These are phyloP conservation scores for Eucalyptus fibrosa DNA, from an alignment of 345 rosid genomes.

Conservation along the genomic window DNA sequence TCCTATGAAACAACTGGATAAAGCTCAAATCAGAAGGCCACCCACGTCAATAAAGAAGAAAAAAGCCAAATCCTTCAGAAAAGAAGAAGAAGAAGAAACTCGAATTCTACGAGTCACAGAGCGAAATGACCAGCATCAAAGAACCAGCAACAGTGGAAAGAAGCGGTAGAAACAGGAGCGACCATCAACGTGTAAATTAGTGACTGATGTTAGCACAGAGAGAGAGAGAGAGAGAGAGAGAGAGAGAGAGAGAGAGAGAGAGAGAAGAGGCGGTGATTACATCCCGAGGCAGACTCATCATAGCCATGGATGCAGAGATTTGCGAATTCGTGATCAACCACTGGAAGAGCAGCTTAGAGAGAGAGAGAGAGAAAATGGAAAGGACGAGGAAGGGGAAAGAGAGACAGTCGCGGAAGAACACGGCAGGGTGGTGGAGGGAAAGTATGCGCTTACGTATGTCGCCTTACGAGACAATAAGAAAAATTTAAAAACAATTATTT, in stretches of 20 bases:
- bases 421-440: neutral
- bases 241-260: neutral
- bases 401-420: neutral
- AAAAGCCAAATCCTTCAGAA: neutral
- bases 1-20: slow-evolving; percentile 2
- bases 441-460: neutral
- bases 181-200: neutral
- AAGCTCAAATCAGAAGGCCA: slow-evolving; percentile 2
- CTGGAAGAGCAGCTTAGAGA: neutral
- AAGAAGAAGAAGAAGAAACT: neutral
- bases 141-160: neutral
- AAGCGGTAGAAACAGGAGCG: neutral
- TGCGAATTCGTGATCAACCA: neutral
- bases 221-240: neutral
- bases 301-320: neutral
- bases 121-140: neutral
- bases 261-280: neutral
- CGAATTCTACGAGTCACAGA: neutral
- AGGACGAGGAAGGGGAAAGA: neutral
- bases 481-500: neutral
- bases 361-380: neutral
- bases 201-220: neutral
- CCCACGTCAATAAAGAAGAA: neutral
- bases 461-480: neutral
- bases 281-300: neutral